Evolutionary conservation across 1,284 basidiomycete species (phyloP), one percentile per base, ranked within the genome.

Genomic region (Coniferiporia weirii): DNA sequence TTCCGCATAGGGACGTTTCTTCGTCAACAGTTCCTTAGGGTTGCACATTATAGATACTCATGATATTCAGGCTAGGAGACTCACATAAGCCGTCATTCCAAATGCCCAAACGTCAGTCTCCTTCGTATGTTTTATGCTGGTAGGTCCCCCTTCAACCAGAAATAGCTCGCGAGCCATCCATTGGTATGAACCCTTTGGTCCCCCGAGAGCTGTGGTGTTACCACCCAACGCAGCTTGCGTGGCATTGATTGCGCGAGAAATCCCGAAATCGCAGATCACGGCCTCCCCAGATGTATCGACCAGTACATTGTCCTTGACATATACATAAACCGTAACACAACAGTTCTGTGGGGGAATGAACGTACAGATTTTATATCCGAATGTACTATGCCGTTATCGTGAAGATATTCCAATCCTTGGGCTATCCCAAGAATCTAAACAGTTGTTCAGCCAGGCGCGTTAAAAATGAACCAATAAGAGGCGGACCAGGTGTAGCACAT

Each of bases 51-150:
- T n/a, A n/a, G n/a, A n/a, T n/a, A n/a, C n/a, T n/a, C n/a, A n/a
- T n/a, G n/a, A n/a, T n/a, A n/a, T n/a, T n/a, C n/a, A n/a, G n/a
- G n/a, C n/a, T n/a, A n/a, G n/a, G n/a, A n/a, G 5, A 43, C 57
- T 40, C 35, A 59, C 57, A 27, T 36, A 54, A 13, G 50, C 27
- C 13, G 57, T 59, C 57, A 59, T 59, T n/a, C 52, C 52, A 44
- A 59, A 59, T 27, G 57, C 52, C 57, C 57, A 59, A 4, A 59
- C 57, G 20, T 59, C 57, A 17, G 52, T 17, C 46, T 54, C 17
- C 38, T 50, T 40, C 13, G 57, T 35, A 48, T 54, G 43, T 38
- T 35, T 22, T n/a, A n/a, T n/a, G n/a, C n/a, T 40, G 36, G 6
- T 7, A 7, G 36, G 6, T 6, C 12, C 36, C 7, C 36, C 36